These are phyloP conservation scores for Beauveria sp. DNA, from an alignment of 2,329 filamentous ascomycete genomes.

Conservation along the genomic window DNA sequence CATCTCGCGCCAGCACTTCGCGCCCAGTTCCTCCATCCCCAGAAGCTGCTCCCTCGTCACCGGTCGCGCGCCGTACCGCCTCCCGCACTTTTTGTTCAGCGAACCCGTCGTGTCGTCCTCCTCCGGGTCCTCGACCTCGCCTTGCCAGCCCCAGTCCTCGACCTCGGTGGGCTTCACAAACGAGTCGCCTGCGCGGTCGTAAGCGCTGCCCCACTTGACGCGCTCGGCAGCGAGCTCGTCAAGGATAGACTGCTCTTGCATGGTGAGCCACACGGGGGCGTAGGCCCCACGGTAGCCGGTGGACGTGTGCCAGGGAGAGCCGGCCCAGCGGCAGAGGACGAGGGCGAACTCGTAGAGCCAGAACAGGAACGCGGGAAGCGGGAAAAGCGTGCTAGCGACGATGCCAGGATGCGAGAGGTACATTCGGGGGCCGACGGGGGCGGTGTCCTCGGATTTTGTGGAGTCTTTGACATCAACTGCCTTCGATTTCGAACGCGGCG, in stretches of 20 bases:
- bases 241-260: conserved; percentile 57
- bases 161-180: conserved; percentile 72
- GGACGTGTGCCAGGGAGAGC: conserved; percentile 82
- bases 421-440: conserved; percentile 45
- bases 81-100: conserved; percentile 45
- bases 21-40: conserved; percentile 56
- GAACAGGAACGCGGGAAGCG: conserved; percentile 61
- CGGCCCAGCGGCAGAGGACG: conserved; percentile 65
- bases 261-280: conserved; percentile 69
- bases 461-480: conserved; percentile 14
- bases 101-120: conserved; percentile 38
- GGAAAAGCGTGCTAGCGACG: conserved; percentile 73
- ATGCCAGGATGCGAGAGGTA: conserved; percentile 85
- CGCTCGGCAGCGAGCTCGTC: conserved; percentile 47
- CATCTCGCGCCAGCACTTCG: conserved; percentile 60
- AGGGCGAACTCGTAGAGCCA: conserved; percentile 62
- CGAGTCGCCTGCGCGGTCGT: conserved; percentile 48
- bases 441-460: conserved; percentile 6
- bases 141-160: conserved; percentile 74
- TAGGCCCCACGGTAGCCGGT: conserved; percentile 70
- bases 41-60: conserved; percentile 53
- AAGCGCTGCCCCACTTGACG: conserved; percentile 79
- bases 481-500: conserved; percentile 13
- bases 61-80: conserved; percentile 51
- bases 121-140: conserved; percentile 42